Evolutionary conservation across 2,329 filamentous ascomycete genomes (phyloP).

Genomic region (Drechslerella stenobrocha): DNA sequence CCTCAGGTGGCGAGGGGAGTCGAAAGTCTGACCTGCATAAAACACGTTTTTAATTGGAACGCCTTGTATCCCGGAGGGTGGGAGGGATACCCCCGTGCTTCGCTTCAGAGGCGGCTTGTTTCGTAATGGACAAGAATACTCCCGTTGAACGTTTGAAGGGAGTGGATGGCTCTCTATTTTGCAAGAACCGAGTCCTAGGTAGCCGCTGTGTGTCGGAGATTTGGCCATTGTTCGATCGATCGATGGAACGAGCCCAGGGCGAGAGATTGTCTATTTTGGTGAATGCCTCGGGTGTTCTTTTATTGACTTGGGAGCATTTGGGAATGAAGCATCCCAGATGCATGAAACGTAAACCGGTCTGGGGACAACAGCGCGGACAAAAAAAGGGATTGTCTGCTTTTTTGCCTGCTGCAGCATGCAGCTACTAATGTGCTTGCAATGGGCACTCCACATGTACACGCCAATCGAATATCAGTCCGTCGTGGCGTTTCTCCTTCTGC

Average conservation of each 20-base stretch:
- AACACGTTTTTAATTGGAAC: constrained; percentile 38
- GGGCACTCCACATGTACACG: constrained; percentile 4
- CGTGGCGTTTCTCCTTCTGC: constrained; percentile 7
- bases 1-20: constrained; percentile 20
- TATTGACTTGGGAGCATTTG: background rate
- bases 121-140: background rate
- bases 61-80: constrained; percentile 7
- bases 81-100: constrained; percentile 1
- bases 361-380: background rate
- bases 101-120: constrained; percentile 4
- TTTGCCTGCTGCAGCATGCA: background rate
- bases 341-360: constrained; percentile 6
- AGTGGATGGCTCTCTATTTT: background rate
- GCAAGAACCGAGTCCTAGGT: background rate
- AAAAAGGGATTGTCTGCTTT: background rate
- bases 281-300: constrained; percentile 2
- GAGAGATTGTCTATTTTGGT: background rate
- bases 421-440: background rate
- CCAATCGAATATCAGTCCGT: constrained; percentile 9
- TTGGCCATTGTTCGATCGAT: background rate
- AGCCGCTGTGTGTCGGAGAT: background rate
- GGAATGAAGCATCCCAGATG: background rate
- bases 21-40: constrained; percentile 48
- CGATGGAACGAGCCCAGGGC: constrained; percentile 3
- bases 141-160: too few relatives aligned